Percentiles rank a stretch among this genome's conserved stretches.
These are phyloP conservation scores for Lagenaria siceraria DNA, from an alignment of 306 rosid genomes.

Conservation along the genomic window DNA sequence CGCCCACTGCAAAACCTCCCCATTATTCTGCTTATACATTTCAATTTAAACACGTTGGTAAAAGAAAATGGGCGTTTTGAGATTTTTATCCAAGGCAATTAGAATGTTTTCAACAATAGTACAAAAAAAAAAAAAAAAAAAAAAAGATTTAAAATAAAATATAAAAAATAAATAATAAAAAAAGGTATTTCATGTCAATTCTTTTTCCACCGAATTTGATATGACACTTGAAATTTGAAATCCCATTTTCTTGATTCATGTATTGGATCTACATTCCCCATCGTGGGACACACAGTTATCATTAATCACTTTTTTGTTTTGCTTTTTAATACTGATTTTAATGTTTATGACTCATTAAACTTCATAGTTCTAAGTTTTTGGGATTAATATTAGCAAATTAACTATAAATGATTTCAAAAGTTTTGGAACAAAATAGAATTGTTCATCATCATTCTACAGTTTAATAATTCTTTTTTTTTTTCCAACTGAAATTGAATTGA, in stretches of 20 bases:
- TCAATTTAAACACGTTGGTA: not conserved
- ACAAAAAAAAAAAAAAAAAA: not conserved
- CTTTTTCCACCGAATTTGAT: slow-evolving; percentile 1
- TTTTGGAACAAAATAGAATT: not conserved
- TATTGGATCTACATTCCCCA: not conserved
- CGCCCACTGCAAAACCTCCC: not conserved
- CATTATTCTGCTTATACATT: not conserved
- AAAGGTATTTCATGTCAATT: not conserved
- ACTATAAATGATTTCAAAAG: not conserved
- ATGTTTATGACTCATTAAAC: not conserved
- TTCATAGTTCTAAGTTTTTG: not conserved
- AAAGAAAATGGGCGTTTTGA: not conserved
- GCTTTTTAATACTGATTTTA: not conserved
- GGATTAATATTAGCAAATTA: not conserved
- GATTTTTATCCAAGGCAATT: not conserved
- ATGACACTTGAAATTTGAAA: not conserved
- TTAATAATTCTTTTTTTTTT: too few species aligned
- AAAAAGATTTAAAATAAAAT: too few species aligned
- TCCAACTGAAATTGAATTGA: too few species aligned
- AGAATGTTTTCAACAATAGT: not conserved
- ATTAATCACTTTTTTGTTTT: not conserved
- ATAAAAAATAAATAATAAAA: too few species aligned
- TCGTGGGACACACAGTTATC: not conserved
- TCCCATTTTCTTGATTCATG: not conserved
- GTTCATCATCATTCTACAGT: not conserved